Evolutionary conservation across 441 rosid genomes (phyloP).

Genomic region (Croton setiger): DNA sequence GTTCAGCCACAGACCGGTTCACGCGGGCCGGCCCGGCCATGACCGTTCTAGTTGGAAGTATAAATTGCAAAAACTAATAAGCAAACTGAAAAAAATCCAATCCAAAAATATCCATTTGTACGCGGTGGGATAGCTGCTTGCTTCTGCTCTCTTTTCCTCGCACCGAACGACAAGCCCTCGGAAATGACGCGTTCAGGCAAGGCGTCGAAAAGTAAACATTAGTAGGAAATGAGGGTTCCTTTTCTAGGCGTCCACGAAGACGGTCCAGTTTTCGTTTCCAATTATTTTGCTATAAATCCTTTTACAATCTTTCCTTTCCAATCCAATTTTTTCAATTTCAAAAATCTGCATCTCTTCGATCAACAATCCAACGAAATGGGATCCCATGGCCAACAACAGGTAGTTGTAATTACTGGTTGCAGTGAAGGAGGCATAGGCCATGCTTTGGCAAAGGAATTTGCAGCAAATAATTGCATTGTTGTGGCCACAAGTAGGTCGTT

Average conservation of each 20-base stretch:
- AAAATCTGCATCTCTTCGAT: not conserved
- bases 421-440: constrained; percentile 81
- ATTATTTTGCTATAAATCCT: not conserved
- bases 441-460: constrained; percentile 73
- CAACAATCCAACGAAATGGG: constrained; percentile 31
- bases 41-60: too few species aligned
- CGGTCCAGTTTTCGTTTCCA: constrained; percentile 3
- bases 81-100: too few species aligned
- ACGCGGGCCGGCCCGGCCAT: too few species aligned
- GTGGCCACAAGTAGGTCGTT: constrained; percentile 71
- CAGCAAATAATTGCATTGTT: constrained; percentile 54
- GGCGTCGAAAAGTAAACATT: not conserved
- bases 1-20: too few species aligned
- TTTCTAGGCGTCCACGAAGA: not conserved
- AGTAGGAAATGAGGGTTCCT: not conserved
- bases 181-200: not conserved
- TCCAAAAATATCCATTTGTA: too few species aligned
- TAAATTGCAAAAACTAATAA: too few species aligned
- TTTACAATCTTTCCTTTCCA: constrained; percentile 16
- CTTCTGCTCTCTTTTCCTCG: too few species aligned
- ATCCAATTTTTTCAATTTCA: not conserved
- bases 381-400: constrained; percentile 31
- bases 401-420: constrained; percentile 82
- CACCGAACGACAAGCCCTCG: not conserved
- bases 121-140: too few species aligned